Base-by-base conservation (phyloP, 306 rosid genomes). In the Casuarina glauca region DNA sequence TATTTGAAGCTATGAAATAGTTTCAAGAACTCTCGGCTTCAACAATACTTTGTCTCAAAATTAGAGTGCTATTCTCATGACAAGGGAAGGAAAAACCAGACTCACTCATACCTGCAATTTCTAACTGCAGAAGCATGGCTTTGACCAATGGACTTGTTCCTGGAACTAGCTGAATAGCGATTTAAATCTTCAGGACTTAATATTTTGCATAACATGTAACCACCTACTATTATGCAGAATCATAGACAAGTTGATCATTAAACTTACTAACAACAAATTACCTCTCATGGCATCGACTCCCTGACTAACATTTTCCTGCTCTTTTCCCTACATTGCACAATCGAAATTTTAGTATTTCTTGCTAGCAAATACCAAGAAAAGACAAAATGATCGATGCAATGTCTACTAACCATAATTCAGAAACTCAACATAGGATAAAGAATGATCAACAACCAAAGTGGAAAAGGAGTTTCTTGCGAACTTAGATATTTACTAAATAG, bases 81-180 rank as follows among this genome's bases (percentile, higher is more conserved):
- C 2, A 16, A 70, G 10, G 52, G n/a, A 76, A 74, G 53, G 69
- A 78, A 62, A 67, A 80, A 70, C 43, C 38, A 61, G 51, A 64
- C 66, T 78, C 70, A 60, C 70, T 74, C 86, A 81, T 78, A 93
- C 97, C 98, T 93, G 86, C 76, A 85, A 72, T 78, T 87, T 73
- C 78, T 79, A 58, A 58, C 81, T 70, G 41, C 39, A 84, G 89
- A 78, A 67, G 80, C 87, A 81, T 50, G 76, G 60, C 80, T 81
- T 39, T 73, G 88, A 73, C 82, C 78, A 48, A 74, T 60, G 77
- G 74, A 84, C 63, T 70, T 79, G 66, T 46, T 78, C 79, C 67
- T 91, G 74, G 76, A 90, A 78, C 39, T 68, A 70, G 74, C 83
- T 81, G 85, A 81, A 70, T 79, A 80, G 11, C 73, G 79, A 77